Base-by-base conservation (phyloP, 495 filamentous ascomycete species). In the Aspergillus baeticus region DNA sequence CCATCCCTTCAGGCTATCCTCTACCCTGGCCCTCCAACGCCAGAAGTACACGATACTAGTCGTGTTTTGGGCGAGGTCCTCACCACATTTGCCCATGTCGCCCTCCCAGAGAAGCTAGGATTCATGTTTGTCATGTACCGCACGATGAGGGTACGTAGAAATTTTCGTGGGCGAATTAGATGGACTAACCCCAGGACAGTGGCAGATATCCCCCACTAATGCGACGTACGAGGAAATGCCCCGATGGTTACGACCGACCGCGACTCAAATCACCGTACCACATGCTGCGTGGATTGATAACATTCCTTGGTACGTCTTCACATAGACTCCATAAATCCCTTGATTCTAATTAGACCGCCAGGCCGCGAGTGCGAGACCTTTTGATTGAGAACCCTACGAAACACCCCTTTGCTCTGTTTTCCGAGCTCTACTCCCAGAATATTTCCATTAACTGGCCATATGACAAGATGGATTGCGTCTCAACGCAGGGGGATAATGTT, bases 231-330 rank as follows among this genome's bases (percentile, higher is more conserved):
- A 35, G 17, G 10, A 38, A 7, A 49, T 57, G 44, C 55, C 55
- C 1, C 22, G 22, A 2, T 58, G 55, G 55, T 38, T 58, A 5
- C 55, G 55, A 13, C 55, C 55, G 2, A 58, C 55, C 3, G 55
- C 33, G 5, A 23, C 26, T 15, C 55, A 58, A 18, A 51, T 58
- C 15, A 52, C 55, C 5, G 33, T 58, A 2, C 55, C 55, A 0
- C 55, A 58, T 52, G 3, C 55, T 5, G 47, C 55, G 2, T 58
- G 55, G 55, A 58, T 58, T 15, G 55, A 58, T 37, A 58, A 58
- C 18, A 58, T 58, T 13, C 55, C 55, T 36, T 58, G 55, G 55
- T 58, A 18, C 36, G 29, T 36, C 3, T 5, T n/a, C 13, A 7
- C 10, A 3, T 37, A 3, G 35, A 14, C 31, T n/a, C n/a, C n/a